phyloP scores from a whole-genome alignment of 2,329 filamentous ascomycete genomes.

The Xylaria multiplex region DNA sequence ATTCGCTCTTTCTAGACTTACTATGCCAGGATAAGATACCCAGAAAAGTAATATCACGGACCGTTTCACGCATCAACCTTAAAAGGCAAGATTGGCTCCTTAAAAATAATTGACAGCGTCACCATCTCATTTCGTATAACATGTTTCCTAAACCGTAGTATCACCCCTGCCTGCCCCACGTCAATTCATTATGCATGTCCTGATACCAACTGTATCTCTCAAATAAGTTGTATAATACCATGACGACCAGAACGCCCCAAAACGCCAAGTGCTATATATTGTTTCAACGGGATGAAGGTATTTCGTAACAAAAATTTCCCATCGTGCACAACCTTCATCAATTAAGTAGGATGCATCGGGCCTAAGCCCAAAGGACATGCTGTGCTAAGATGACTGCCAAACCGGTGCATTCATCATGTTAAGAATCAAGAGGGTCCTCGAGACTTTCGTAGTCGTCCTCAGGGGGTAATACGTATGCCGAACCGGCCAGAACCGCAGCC shows the following conservation, averaged over 20 bases:
- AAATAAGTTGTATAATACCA: neutral
- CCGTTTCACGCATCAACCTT: neutral
- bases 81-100: neutral
- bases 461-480: conserved; percentile 75
- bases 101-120: neutral
- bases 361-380: neutral
- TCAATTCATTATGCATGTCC: conserved; percentile 10
- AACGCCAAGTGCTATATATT: conserved; percentile 17
- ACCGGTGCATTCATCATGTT: neutral
- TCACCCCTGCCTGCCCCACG: neutral
- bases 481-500: conserved; percentile 69
- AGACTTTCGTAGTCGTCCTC: conserved; percentile 88
- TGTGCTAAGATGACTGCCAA: neutral
- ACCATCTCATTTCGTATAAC: conserved; percentile 4
- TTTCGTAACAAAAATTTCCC: neutral
- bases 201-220: neutral
- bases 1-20: conserved; percentile 30
- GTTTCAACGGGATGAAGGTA: neutral
- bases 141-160: conserved; percentile 4
- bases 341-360: neutral
- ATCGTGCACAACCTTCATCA: neutral
- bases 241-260: conserved; percentile 15
- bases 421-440: conserved; percentile 58
- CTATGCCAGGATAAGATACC: conserved; percentile 41
- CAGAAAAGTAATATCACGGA: conserved; percentile 28